These are phyloP conservation scores for Petunia secreta DNA, from an alignment of 257 asterid species.

Conservation along the genomic window DNA sequence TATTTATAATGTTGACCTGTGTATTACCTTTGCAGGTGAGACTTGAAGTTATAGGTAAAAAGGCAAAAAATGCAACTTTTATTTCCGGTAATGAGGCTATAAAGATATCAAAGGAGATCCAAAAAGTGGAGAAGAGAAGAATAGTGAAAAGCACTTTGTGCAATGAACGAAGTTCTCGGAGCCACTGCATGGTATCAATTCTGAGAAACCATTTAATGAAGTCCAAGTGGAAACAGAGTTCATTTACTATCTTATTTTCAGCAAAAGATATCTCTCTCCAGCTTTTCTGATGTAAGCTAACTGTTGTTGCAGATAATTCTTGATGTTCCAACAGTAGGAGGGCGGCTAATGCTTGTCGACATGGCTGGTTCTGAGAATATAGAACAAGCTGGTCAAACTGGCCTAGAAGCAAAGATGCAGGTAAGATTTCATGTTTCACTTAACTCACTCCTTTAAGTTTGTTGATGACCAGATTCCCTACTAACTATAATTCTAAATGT, in stretches of 20 bases:
- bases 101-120: conserved; percentile 87
- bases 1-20: neutral
- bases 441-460: neutral
- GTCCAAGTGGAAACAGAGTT: neutral
- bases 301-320: conserved; percentile 62
- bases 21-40: conserved; percentile 52
- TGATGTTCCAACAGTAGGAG: conserved; percentile 98
- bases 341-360: conserved; percentile 93
- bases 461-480: neutral
- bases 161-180: conserved; percentile 90
- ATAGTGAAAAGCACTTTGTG: conserved; percentile 87
- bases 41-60: conserved; percentile 92
- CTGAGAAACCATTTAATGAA: too few relatives aligned
- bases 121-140: conserved; percentile 94
- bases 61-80: conserved; percentile 85
- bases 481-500: neutral
- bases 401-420: conserved; percentile 96
- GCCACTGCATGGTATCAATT: conserved; percentile 90
- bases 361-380: conserved; percentile 99
- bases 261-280: neutral
- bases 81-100: conserved; percentile 91
- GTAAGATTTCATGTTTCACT: conserved; percentile 29
- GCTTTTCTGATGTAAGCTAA: conserved; percentile 7
- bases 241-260: neutral
- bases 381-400: conserved; percentile 95